Evolutionary conservation across 495 filamentous ascomycete genomes (phyloP).

Genomic region (Cercophora newfieldiana): DNA sequence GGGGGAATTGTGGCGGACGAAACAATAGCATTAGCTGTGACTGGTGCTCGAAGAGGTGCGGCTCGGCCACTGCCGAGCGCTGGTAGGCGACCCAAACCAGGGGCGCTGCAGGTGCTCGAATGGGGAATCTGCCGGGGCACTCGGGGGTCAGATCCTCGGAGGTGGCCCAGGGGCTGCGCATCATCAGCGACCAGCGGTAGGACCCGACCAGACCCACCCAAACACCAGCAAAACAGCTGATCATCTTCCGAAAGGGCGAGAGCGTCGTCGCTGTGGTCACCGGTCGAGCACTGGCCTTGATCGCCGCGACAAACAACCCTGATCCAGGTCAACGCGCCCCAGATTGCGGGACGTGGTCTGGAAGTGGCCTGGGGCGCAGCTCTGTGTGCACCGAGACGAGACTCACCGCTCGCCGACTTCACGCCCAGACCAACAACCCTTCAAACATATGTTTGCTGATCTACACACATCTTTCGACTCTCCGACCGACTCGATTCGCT

Average conservation of each 20-base stretch:
- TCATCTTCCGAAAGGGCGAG: conserved; percentile 10
- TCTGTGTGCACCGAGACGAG: not conserved
- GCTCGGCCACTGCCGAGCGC: conserved; percentile 18
- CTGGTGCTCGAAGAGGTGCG: not conserved
- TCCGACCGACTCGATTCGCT: not conserved
- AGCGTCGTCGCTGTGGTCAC: not conserved
- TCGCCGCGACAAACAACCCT: not conserved
- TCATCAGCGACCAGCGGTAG: not conserved
- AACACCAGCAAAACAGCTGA: conserved; percentile 24
- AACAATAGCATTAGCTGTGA: not conserved
- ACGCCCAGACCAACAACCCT: not conserved
- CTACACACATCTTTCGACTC: not conserved
- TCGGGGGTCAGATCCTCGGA: not conserved
- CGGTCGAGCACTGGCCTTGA: not conserved
- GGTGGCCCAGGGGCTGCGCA: not conserved
- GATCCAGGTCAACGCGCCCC: conserved; percentile 3
- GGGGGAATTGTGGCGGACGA: not conserved
- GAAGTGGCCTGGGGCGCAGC: not conserved
- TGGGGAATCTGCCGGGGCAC: not conserved
- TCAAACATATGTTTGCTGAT: conserved; percentile 9
- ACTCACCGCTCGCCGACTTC: not conserved
- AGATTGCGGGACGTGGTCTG: not conserved
- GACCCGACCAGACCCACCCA: conserved; percentile 18
- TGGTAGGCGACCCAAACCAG: not conserved
- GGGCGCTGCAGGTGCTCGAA: not conserved